phyloP scores from a whole-genome alignment of 106 monocot genomes.

The Allium sativum region DNA sequence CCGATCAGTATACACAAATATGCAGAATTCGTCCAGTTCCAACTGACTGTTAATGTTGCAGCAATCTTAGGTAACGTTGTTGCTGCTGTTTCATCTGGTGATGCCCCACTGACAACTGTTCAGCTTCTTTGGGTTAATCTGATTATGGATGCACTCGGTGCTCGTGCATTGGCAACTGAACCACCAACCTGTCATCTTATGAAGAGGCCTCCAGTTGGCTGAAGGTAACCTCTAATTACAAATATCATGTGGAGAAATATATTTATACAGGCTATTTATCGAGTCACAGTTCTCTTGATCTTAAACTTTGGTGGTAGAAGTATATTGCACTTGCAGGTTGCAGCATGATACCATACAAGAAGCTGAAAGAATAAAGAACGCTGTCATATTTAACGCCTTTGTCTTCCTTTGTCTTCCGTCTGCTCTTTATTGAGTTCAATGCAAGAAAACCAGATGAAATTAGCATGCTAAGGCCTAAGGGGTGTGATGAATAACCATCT shows the following conservation, averaged over 20 bases:
- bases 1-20: conserved; percentile 80
- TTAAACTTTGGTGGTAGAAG: conserved; percentile 67
- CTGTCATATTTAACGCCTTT: conserved; percentile 88
- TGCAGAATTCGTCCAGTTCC: conserved; percentile 95
- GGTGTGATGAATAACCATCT: conserved; percentile 69
- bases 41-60: conserved; percentile 88
- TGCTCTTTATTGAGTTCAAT: conserved; percentile 98
- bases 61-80: conserved; percentile 82
- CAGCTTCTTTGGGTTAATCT: conserved; percentile 96
- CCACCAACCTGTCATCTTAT: conserved; percentile 79
- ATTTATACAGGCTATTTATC: conserved; percentile 71
- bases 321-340: conserved; percentile 42
- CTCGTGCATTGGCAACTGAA: conserved; percentile 89
- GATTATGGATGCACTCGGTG: conserved; percentile 92
- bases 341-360: conserved; percentile 32
- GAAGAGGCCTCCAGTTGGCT: conserved; percentile 67
- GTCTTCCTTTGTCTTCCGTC: conserved; percentile 82
- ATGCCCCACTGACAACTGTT: conserved; percentile 75
- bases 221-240: conserved; percentile 77
- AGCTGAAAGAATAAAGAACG: conserved; percentile 68
- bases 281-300: conserved; percentile 57
- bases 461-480: conserved; percentile 59
- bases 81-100: conserved; percentile 64
- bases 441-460: conserved; percentile 87
- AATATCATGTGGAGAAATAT: conserved; percentile 94